Conservation (phyloP, 371 early-diverging fungal genomes). For the Mucor piriformis region DNA sequence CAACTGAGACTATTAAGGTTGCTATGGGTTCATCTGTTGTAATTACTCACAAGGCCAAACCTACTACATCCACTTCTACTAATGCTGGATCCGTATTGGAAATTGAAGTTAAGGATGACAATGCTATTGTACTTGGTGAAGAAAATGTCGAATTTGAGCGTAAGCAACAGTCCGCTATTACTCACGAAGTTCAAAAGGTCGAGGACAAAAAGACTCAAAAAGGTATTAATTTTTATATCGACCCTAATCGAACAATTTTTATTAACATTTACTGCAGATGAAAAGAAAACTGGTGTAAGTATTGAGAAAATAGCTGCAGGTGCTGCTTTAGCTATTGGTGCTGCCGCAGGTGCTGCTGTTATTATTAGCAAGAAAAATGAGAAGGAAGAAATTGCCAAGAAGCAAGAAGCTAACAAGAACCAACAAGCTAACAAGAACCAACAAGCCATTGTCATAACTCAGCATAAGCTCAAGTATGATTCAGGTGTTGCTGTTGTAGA, state of each 20-base stretch:
- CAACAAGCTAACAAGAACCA: constrained; percentile 10
- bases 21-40: constrained; percentile 30
- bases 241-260: too few relatives aligned
- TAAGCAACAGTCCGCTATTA: constrained; percentile 5
- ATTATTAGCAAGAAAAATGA: constrained; percentile 18
- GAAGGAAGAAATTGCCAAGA: constrained; percentile 17
- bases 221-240: too few relatives aligned
- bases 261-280: not conserved
- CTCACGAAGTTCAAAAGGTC: constrained; percentile 4
- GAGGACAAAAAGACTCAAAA: constrained; percentile 15
- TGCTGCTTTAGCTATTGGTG: constrained; percentile 23
- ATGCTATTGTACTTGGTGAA: constrained; percentile 34
- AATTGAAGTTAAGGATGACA: constrained; percentile 20
- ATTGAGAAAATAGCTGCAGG: constrained; percentile 26
- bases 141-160: constrained; percentile 26
- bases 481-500: constrained; percentile 28
- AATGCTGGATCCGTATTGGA: constrained; percentile 11
- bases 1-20: constrained; percentile 23
- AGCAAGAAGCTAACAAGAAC: constrained; percentile 11
- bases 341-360: constrained; percentile 18
- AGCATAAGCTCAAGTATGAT: constrained; percentile 16
- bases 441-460: not conserved
- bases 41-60: constrained; percentile 23
- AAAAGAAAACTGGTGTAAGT: constrained; percentile 14
- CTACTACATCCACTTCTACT: not conserved